Evolutionary conservation across 805 yeast genomes (phyloP), one percentile per base, ranked within the genome.

Genomic region (Nadsonia fulvescens): DNA sequence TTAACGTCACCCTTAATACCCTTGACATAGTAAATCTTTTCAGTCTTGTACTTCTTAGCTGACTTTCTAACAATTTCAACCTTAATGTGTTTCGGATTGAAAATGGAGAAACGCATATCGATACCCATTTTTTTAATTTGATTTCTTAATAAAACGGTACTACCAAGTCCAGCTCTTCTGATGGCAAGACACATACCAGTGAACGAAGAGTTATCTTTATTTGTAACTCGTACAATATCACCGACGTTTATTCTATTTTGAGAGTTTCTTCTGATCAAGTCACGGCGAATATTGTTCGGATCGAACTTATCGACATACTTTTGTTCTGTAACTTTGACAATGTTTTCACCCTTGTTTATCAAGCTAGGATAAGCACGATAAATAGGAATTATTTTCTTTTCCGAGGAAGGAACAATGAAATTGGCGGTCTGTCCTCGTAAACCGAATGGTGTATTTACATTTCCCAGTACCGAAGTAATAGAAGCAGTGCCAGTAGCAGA

Each of bases 11-110:
- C 44, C 33, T 45, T 58, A 33, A 39, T 54, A 15, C 49, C 74
- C 56, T 94, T 75, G 44, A 89, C 75, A 53, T 79, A 89, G 61
- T 74, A 83, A 41, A 81, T 86, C 60, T 79, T 86, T 53, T 70
- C 68, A 65, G 93, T 70, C 35, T 63, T 59, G 58, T 75, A 68
- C 51, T 79, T 71, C 43, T 63, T 66, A 35, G 44, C 38, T 13
- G 92, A 86, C 50, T 72, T 72, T 50, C 76, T 64, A 34, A 86
- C 50, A 20, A 82, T 49, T 51, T 83, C 95, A 28, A 86, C 60
- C 49, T 73, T 66, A 35, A 70, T 65, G 30, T 89, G 61, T 29
- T 68, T 58, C 5, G 95, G 94, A 34, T 74, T 75, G 56, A 61
- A 86, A 14, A 86, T 52, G 15, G 86, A 83, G 24, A 82, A 66